phyloP scores from a whole-genome alignment of 768 basidiomycete genomes.

The Dendrothele bispora region DNA sequence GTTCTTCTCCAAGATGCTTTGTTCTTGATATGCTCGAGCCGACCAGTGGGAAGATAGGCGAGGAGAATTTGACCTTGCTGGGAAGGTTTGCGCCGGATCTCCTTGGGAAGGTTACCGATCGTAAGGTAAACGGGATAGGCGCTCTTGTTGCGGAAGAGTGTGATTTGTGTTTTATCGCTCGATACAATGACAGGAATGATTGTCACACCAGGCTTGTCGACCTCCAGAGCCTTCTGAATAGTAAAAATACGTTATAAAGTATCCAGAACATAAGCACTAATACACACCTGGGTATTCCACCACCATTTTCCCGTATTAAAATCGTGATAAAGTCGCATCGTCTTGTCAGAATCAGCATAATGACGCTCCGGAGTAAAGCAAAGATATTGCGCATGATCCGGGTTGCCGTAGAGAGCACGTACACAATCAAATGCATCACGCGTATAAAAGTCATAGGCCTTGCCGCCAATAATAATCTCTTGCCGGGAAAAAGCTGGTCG shows the following conservation, averaged over 20 bases:
- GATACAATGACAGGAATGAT: conserved; percentile 44
- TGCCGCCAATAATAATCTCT: conserved; percentile 25
- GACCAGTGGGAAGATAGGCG: conserved; percentile 39
- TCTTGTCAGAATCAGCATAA: conserved; percentile 27
- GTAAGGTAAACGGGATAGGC: conserved; percentile 51
- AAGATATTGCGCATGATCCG: conserved; percentile 29
- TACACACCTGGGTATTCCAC: conserved; percentile 46
- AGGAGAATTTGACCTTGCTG: conserved; percentile 33
- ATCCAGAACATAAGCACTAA: not conserved
- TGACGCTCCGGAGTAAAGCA: conserved; percentile 35
- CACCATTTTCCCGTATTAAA: conserved; percentile 53
- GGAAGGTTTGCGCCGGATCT: conserved; percentile 35
- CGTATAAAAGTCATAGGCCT: conserved; percentile 28
- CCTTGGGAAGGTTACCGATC: conserved; percentile 45
- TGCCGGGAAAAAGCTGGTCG: conserved; percentile 23
- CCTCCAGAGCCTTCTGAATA: conserved; percentile 22
- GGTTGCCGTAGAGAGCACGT: conserved; percentile 30
- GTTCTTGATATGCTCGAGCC: conserved; percentile 29
- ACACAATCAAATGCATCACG: conserved; percentile 37
- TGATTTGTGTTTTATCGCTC: conserved; percentile 45
- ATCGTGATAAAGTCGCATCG: conserved; percentile 32
- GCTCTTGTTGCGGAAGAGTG: conserved; percentile 37
- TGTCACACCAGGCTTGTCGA: conserved; percentile 23
- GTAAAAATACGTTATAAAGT: not conserved
- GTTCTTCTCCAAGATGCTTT: conserved; percentile 16